Percentiles rank a stretch among this genome's conserved stretches.
These are phyloP conservation scores for Diplodia sapinea DNA, from an alignment of 2,329 filamentous ascomycete species.

Conservation along the genomic window DNA sequence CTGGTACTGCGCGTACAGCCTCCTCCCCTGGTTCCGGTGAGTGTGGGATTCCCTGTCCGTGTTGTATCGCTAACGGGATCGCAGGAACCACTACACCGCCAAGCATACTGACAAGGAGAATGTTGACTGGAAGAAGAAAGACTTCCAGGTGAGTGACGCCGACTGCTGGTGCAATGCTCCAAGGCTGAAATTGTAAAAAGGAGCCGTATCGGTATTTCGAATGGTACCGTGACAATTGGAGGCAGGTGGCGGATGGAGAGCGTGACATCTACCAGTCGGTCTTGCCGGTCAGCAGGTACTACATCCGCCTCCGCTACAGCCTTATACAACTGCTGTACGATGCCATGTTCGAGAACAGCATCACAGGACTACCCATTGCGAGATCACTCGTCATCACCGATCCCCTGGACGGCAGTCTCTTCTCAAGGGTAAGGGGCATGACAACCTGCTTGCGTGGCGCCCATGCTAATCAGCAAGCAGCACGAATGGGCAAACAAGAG, in stretches of 20 bases:
- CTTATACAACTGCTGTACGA: constrained; percentile 50
- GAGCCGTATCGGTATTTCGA: too few species aligned
- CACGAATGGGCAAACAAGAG: constrained; percentile 33
- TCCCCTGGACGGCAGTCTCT: constrained; percentile 39
- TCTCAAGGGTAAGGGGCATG: constrained; percentile 32
- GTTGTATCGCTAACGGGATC: too few species aligned
- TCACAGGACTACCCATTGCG: constrained; percentile 48
- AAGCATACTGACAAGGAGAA: constrained; percentile 1
- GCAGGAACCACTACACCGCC: constrained; percentile 45
- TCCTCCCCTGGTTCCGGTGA: constrained; percentile 42
- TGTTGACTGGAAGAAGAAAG: too few species aligned
- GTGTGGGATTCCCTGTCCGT: too few species aligned
- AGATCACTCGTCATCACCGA: constrained; percentile 41
- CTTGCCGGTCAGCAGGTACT: constrained; percentile 36
- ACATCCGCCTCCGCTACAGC: constrained; percentile 47
- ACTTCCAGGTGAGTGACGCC: too few species aligned
- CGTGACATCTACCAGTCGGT: too few species aligned
- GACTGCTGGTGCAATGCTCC: too few species aligned
- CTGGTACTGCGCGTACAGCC: constrained; percentile 46
- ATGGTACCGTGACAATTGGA: too few species aligned
- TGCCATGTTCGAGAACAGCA: constrained; percentile 49
- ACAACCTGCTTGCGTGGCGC: too few species aligned
- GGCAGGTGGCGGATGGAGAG: too few species aligned
- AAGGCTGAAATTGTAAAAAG: too few species aligned
- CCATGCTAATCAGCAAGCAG: too few species aligned